phyloP scores from a whole-genome alignment of 139 green algal genomes.

The Choricystis sp. region DNA sequence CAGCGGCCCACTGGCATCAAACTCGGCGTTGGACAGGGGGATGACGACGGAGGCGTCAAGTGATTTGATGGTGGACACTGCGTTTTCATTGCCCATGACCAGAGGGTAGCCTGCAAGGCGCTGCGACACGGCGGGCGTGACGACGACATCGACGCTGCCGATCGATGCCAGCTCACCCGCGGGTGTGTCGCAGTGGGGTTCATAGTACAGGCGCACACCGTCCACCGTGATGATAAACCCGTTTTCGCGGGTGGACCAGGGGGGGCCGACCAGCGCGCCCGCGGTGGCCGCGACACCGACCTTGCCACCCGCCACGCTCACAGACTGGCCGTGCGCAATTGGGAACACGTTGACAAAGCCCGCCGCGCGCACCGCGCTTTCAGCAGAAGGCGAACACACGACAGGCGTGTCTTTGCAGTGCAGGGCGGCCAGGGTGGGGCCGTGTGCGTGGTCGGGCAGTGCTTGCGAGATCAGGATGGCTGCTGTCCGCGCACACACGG shows the following conservation, averaged over 20 bases:
- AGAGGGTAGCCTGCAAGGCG: slow-evolving; percentile 29
- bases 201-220: slow-evolving; percentile 40
- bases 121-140: slow-evolving; percentile 33
- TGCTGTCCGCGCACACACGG: slow-evolving; percentile 34
- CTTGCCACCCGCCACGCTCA: slow-evolving; percentile 27
- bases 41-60: slow-evolving; percentile 24
- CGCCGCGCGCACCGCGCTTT: slow-evolving; percentile 26
- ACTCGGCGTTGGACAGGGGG: slow-evolving; percentile 45
- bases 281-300: slow-evolving; percentile 37
- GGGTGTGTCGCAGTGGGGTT: slow-evolving; percentile 51
- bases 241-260: slow-evolving; percentile 62
- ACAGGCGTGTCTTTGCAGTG: slow-evolving; percentile 34
- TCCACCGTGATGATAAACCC: slow-evolving; percentile 29
- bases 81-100: slow-evolving; percentile 8
- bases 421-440: slow-evolving; percentile 44
- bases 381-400: slow-evolving; percentile 43
- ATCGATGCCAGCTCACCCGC: slow-evolving; percentile 8
- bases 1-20: slow-evolving; percentile 22
- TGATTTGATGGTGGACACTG: not conserved
- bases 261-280: slow-evolving; percentile 61
- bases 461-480: slow-evolving; percentile 53
- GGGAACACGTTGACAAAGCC: slow-evolving; percentile 44
- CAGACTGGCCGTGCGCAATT: slow-evolving; percentile 30
- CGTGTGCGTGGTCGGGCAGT: slow-evolving; percentile 62
- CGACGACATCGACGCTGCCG: slow-evolving; percentile 36